Evolutionary conservation across 116 monocot genomes (phyloP).

Genomic region (Thalassia testudinum): DNA sequence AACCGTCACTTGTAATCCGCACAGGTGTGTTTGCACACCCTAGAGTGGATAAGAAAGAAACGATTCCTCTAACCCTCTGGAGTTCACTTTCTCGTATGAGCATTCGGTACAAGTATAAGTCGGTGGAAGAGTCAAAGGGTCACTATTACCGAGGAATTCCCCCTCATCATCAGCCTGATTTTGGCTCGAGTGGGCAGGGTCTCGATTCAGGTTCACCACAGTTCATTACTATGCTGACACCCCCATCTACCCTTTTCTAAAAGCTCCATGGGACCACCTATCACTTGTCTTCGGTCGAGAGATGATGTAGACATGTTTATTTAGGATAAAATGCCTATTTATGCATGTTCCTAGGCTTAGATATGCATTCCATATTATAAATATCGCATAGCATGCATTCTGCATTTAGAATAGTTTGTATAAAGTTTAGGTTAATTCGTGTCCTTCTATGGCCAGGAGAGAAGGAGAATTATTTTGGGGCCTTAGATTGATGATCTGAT

Average conservation of each 20-base stretch:
- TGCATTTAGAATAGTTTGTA: too few relatives aligned
- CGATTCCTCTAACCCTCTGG: conserved; percentile 3
- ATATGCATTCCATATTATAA: too few relatives aligned
- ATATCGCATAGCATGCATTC: too few relatives aligned
- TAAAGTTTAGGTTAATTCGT: too few relatives aligned
- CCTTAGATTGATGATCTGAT: too few relatives aligned
- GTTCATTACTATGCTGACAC: conserved; percentile 1
- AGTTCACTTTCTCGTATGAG: conserved; percentile 23
- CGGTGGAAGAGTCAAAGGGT: conserved; percentile 16
- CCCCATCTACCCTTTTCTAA: background rate
- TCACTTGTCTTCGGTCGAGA: conserved; percentile 1
- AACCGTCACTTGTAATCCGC: background rate
- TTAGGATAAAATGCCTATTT: too few relatives aligned
- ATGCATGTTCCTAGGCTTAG: too few relatives aligned
- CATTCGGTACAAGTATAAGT: conserved; percentile 23
- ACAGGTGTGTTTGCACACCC: background rate
- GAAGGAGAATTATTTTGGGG: too few relatives aligned
- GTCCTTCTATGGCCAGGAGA: too few relatives aligned
- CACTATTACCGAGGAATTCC: conserved; percentile 9
- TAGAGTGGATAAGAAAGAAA: conserved; percentile 2
- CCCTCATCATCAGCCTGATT: background rate
- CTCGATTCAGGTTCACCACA: background rate
- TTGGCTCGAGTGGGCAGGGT: background rate
- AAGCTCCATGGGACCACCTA: conserved; percentile 2
- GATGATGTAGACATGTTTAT: too few relatives aligned